Base-by-base conservation (phyloP, 805 yeast genomes). In the Yamadazyma endophytica region DNA sequence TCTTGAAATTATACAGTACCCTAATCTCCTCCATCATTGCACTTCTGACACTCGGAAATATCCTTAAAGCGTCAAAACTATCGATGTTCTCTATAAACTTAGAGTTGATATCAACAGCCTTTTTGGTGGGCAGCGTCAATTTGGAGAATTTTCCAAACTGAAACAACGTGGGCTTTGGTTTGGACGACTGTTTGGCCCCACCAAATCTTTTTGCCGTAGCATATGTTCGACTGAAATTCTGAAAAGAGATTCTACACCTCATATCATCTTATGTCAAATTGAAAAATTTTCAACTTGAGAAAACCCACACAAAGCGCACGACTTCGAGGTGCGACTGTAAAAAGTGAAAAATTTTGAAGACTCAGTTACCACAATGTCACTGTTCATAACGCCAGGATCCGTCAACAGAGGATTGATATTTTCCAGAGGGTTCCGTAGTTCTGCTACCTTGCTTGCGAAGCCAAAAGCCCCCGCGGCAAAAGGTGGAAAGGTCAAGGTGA, bases 11-110 rank as follows among this genome's bases (percentile, higher is more conserved):
- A 40, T 62, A 62, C 18, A 51, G 50, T 6, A 49, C 42, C 31
- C 63, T 62, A 29, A 85, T 74, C 28, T 80, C 79, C 14, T 69
- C 50, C 11, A 73, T 54, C 49, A 84, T 61, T 3, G 79, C 79
- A 0, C 59, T 61, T 42, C 96, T 64, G 1, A 88, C 82, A 2
- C 68, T 67, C 1, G 89, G 86, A 24, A 79, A 58, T 11, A 90
- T 61, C 36, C 78, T 71, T 37, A 89, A 63, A 33, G 79, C 76
- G n/a, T 73, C 70, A 47, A 88, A 89, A 9, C 73, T 65, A 1
- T 67, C 61, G 27, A 86, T 75, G 45, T 79, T 79, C 12, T 50
- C 53, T 5, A 52, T 41, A 11, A 42, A 55, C 13, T 43, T 35
- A 16, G 44, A 37, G 2, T 56, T 42, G n/a, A 29, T 12, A 58